phyloP scores from a whole-genome alignment of 1,284 basidiomycete genomes.

The Naganishia cerealis region DNA sequence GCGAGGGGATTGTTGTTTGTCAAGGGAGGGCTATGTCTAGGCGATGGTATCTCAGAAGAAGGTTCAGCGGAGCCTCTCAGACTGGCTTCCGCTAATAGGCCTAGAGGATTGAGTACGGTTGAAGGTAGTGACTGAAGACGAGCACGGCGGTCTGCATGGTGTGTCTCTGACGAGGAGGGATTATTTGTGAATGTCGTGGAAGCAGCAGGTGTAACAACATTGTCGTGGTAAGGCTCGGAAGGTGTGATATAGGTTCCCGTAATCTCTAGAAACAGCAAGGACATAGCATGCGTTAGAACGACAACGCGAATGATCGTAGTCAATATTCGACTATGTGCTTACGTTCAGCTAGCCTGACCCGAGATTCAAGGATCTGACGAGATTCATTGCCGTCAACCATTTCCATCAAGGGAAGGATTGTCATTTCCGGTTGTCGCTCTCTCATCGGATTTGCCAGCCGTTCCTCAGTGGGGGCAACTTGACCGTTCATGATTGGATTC shows the following conservation, averaged over 20 bases:
- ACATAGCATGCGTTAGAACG: background rate
- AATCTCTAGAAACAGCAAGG: conserved; percentile 2
- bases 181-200: conserved; percentile 17
- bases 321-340: background rate
- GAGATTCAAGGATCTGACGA: conserved; percentile 13
- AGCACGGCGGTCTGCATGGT: conserved; percentile 48
- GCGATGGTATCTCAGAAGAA: conserved; percentile 2
- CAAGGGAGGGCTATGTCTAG: conserved; percentile 6
- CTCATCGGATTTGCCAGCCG: background rate
- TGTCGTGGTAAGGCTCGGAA: conserved; percentile 3
- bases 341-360: conserved; percentile 22
- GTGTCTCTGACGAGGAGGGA: conserved; percentile 16
- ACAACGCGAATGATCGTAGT: background rate
- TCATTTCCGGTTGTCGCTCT: background rate
- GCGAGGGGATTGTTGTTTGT: background rate
- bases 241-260: conserved; percentile 5
- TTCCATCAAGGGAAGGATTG: conserved; percentile 21
- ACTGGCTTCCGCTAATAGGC: conserved; percentile 85
- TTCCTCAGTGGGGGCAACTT: background rate
- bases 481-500: background rate
- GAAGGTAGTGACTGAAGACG: conserved; percentile 86
- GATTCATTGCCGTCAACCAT: conserved; percentile 27
- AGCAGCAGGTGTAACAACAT: conserved; percentile 14
- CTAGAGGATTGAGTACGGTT: conserved; percentile 83
- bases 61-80: conserved; percentile 67